Evolutionary conservation across 176 grass and related monocot species (phyloP).

Genomic region (Bromus sterilis): DNA sequence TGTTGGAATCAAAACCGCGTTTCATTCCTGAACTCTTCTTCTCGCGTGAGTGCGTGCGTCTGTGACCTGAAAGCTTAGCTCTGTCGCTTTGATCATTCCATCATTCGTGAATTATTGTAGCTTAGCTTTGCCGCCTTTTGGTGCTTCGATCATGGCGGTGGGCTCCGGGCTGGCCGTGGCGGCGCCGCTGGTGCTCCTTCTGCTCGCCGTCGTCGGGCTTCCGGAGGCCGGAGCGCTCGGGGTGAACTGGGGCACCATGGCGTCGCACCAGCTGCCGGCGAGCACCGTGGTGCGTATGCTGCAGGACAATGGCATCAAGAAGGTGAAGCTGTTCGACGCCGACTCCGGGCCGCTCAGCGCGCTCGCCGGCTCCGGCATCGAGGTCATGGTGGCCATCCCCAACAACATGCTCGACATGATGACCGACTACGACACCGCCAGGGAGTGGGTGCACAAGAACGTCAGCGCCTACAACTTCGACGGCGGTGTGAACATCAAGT

Average conservation of each 20-base stretch:
- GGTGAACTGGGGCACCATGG: constrained; percentile 84
- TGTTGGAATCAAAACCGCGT: neutral
- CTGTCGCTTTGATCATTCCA: neutral
- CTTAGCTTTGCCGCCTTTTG: too few relatives aligned
- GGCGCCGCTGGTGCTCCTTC: neutral
- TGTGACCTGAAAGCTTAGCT: neutral
- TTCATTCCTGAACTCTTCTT: neutral
- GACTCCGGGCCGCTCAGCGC: constrained; percentile 37
- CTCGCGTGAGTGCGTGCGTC: neutral
- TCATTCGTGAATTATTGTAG: neutral
- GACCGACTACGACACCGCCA: constrained; percentile 56
- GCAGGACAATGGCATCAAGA: constrained; percentile 54
- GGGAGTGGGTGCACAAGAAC: constrained; percentile 57
- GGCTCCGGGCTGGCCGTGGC: neutral
- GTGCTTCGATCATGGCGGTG: constrained; percentile 10
- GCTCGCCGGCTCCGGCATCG: constrained; percentile 51
- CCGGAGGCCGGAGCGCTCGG: constrained; percentile 30
- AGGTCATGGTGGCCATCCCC: constrained; percentile 62
- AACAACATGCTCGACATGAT: constrained; percentile 53
- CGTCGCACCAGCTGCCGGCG: constrained; percentile 57
- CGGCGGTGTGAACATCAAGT: constrained; percentile 72
- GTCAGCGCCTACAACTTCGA: constrained; percentile 60
- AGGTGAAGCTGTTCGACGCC: constrained; percentile 69
- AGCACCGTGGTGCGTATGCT: constrained; percentile 44
- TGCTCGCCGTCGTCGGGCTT: neutral